Conservation (phyloP, 805 yeast species). For the Wickerhamiella dianesei region DNA sequence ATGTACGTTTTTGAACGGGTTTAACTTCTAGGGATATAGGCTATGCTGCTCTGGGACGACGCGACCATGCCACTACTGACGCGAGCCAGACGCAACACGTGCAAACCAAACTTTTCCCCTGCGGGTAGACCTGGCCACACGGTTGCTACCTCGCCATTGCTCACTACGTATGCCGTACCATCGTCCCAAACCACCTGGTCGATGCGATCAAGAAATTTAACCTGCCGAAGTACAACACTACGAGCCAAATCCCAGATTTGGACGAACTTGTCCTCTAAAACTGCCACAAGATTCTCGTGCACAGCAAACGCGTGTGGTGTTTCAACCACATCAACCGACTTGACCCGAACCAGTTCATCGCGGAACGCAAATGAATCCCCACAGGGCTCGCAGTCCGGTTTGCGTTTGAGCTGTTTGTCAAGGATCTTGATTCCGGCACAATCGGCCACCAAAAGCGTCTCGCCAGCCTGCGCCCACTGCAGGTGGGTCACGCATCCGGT, state of each 20-base stretch:
- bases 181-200: background rate
- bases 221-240: background rate
- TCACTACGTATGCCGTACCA: background rate
- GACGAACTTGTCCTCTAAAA: background rate
- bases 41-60: background rate
- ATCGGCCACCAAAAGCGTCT: background rate
- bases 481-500: background rate
- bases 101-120: background rate
- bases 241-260: background rate
- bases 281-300: background rate
- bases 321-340: background rate
- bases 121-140: background rate
- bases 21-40: background rate
- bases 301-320: too few relatives aligned
- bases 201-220: background rate
- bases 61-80: background rate
- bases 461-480: background rate
- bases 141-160: background rate
- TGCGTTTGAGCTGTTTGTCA: background rate
- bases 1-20: constrained; percentile 30
- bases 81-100: background rate
- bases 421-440: background rate
- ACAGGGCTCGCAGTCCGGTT: background rate
- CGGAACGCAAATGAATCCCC: background rate
- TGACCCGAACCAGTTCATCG: background rate